Percentiles rank a stretch among this genome's conserved stretches.
phyloP scores from a whole-genome alignment of 1,284 basidiomycete genomes.

The Psilocybe mexicana region DNA sequence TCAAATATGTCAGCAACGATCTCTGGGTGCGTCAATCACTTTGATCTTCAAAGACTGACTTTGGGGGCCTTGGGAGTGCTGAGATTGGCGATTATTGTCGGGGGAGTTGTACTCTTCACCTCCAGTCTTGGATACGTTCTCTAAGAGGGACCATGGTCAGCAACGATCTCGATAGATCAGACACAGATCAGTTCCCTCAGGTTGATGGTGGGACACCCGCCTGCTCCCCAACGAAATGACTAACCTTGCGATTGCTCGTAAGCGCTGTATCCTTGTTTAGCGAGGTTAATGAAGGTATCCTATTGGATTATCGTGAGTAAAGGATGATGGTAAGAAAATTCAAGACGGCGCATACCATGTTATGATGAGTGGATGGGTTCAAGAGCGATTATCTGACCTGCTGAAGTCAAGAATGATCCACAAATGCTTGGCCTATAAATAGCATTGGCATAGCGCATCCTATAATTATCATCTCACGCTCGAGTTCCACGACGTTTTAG shows the following conservation, averaged over 20 bases:
- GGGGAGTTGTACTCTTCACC: slow-evolving; percentile 62
- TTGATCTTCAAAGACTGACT: slow-evolving; percentile 21
- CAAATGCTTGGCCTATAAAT: neutral
- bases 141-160: slow-evolving; percentile 25
- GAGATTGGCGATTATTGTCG: slow-evolving; percentile 32
- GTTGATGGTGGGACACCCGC: neutral
- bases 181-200: neutral
- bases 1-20: neutral
- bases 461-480: no score
- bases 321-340: neutral
- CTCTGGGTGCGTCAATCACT: neutral
- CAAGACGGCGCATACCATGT: slow-evolving; percentile 5
- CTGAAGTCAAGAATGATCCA: neutral
- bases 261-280: slow-evolving; percentile 60
- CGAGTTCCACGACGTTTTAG: no score
- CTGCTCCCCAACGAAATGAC: slow-evolving; percentile 4
- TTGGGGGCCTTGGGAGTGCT: slow-evolving; percentile 21
- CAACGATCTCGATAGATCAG: slow-evolving; percentile 17
- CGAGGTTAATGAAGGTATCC: slow-evolving; percentile 68
- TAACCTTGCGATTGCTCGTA: slow-evolving; percentile 46
- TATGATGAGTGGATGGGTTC: slow-evolving; percentile 2
- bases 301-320: slow-evolving; percentile 24
- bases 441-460: neutral
- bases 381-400: neutral
- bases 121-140: slow-evolving; percentile 51